These are phyloP conservation scores for Penicillium manginii DNA, from an alignment of 495 filamentous ascomycete species.

Conservation along the genomic window DNA sequence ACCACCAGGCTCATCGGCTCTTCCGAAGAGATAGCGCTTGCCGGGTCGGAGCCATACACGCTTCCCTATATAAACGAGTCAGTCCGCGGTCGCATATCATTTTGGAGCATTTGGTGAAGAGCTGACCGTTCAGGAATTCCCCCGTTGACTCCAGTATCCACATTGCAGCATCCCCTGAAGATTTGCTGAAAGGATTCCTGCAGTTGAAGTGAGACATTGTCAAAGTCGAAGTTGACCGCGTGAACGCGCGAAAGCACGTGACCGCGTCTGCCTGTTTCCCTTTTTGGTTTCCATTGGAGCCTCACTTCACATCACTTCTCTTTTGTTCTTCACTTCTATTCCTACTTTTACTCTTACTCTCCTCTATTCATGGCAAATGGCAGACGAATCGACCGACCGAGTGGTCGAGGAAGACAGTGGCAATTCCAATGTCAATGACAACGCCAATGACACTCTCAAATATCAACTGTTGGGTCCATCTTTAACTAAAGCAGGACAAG, in stretches of 20 bases:
- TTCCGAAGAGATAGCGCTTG: conserved; percentile 79
- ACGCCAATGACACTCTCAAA: conserved; percentile 54
- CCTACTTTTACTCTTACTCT: background rate
- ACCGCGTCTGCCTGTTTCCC: conserved; percentile 13
- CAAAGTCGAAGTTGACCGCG: background rate
- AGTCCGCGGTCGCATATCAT: background rate
- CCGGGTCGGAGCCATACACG: conserved; percentile 82
- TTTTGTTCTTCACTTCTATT: background rate
- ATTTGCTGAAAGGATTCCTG: background rate
- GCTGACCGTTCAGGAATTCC: conserved; percentile 46
- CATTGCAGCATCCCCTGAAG: conserved; percentile 26
- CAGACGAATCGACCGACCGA: conserved; percentile 11
- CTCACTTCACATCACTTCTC: background rate
- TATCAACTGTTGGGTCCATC: conserved; percentile 87
- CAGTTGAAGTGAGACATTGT: background rate
- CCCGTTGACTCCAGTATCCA: conserved; percentile 53
- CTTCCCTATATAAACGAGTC: conserved; percentile 54
- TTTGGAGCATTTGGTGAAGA: background rate
- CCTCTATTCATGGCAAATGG: background rate
- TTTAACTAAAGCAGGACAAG: conserved; percentile 91
- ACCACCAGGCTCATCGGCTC: conserved; percentile 57
- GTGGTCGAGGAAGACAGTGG: conserved; percentile 16
- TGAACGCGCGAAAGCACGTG: conserved; percentile 48
- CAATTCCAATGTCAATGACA: no score
- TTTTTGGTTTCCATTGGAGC: background rate